Conservation (phyloP, 1,139 yeast species). For the Nadsonia starkeyi-henricii region DNA sequence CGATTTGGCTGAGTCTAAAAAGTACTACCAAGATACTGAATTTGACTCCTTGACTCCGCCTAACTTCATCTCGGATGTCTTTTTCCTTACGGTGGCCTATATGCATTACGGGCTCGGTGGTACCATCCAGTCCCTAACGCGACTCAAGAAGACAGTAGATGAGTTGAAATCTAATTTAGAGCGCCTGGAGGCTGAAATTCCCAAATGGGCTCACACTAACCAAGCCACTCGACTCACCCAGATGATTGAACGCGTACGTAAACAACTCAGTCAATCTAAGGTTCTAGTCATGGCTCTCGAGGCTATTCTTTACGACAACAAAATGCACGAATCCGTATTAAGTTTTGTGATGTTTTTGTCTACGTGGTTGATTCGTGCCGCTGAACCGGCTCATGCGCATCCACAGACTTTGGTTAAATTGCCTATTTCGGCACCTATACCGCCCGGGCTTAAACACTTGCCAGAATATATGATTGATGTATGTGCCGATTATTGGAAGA, state of each 20-base stretch:
- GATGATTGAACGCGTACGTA: conserved; percentile 31
- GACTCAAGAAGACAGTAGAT: conserved; percentile 38
- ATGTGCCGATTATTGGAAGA: conserved; percentile 37
- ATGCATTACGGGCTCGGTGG: conserved; percentile 88
- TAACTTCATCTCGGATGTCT: conserved; percentile 82
- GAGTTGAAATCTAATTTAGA: conserved; percentile 40
- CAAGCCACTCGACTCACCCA: conserved; percentile 13
- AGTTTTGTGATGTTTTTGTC: conserved; percentile 68
- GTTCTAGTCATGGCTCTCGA: conserved; percentile 22
- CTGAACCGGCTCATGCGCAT: conserved; percentile 55
- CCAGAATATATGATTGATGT: conserved; percentile 88
- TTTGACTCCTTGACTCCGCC: conserved; percentile 20
- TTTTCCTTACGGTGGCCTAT: conserved; percentile 64
- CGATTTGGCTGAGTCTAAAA: conserved; percentile 54
- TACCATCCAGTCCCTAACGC: conserved; percentile 41
- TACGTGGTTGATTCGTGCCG: conserved; percentile 51
- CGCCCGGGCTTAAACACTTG: conserved; percentile 54
- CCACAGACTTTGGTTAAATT: conserved; percentile 43
- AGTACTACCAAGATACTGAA: conserved; percentile 32
- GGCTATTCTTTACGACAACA: conserved; percentile 11
- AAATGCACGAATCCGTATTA: conserved; percentile 28
- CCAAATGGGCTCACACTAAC: conserved; percentile 18
- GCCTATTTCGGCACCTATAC: conserved; percentile 44
- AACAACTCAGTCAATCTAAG: conserved; percentile 28
- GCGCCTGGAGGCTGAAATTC: conserved; percentile 22